Evolutionary conservation across 306 rosid genomes (phyloP).

Genomic region (Prunus dulcis): DNA sequence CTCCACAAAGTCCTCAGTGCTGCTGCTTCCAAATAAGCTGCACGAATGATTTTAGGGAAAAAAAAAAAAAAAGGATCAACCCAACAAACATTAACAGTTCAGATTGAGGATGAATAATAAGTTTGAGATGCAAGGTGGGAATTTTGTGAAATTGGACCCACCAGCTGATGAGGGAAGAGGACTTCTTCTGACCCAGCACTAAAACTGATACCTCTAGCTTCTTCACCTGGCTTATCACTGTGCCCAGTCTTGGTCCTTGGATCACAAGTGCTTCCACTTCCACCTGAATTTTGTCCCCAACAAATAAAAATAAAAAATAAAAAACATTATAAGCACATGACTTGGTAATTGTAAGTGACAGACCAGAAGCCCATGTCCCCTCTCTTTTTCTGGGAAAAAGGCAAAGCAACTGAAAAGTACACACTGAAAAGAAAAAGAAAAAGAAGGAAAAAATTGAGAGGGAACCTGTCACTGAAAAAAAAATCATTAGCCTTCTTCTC

Average conservation of each 20-base stretch:
- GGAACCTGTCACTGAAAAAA: slow-evolving; percentile 19
- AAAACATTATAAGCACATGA: neutral
- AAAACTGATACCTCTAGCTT: slow-evolving; percentile 88
- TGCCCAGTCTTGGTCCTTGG: slow-evolving; percentile 75
- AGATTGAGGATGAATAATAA: neutral
- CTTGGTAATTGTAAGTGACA: neutral
- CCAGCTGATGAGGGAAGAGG: slow-evolving; percentile 70
- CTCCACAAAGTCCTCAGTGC: slow-evolving; percentile 74
- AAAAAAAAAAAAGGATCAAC: neutral
- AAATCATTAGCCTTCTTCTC: slow-evolving; percentile 22
- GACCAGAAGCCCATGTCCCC: neutral
- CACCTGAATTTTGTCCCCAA: slow-evolving; percentile 45
- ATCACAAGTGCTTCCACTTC: slow-evolving; percentile 88
- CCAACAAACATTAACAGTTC: neutral
- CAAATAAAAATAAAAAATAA: neutral
- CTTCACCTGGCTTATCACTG: slow-evolving; percentile 87
- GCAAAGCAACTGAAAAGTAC: slow-evolving; percentile 24
- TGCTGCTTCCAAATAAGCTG: slow-evolving; percentile 73
- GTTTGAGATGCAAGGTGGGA: slow-evolving; percentile 4
- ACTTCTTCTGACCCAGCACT: slow-evolving; percentile 85
- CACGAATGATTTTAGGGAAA: neutral
- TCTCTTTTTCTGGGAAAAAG: slow-evolving; percentile 18
- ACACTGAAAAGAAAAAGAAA: slow-evolving; percentile 33
- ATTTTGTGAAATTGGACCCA: slow-evolving; percentile 33
- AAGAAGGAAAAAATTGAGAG: slow-evolving; percentile 7